These are phyloP conservation scores for Sporisorium exsertum DNA, from an alignment of 1,284 basidiomycete genomes.

Conservation along the genomic window DNA sequence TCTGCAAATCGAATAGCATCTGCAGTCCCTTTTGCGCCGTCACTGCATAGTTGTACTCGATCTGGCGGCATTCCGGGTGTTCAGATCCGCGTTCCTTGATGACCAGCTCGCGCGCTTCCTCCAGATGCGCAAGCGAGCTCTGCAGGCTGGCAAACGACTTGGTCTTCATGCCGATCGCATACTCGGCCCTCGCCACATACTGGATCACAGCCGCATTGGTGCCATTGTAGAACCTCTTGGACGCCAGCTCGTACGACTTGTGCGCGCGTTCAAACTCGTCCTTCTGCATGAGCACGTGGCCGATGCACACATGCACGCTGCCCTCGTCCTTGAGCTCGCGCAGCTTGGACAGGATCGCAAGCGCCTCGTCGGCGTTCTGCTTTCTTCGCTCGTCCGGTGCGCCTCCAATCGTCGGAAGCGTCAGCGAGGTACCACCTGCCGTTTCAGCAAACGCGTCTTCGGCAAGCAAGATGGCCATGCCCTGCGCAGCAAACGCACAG, in stretches of 20 bases:
- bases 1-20: constrained; percentile 63
- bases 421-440: constrained; percentile 34
- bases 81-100: constrained; percentile 35
- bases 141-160: constrained; percentile 54
- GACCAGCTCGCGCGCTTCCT: constrained; percentile 39
- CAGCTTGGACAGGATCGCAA: constrained; percentile 63
- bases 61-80: constrained; percentile 49
- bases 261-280: constrained; percentile 64
- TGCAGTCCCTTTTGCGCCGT: constrained; percentile 65
- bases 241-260: constrained; percentile 65
- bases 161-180: constrained; percentile 60
- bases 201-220: constrained; percentile 57
- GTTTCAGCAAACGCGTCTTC: constrained; percentile 64
- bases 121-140: constrained; percentile 55
- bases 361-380: constrained; percentile 61
- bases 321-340: constrained; percentile 66
- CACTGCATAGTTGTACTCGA: constrained; percentile 66
- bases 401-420: constrained; percentile 31
- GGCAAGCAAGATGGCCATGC: constrained; percentile 64
- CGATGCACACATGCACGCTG: constrained; percentile 67
- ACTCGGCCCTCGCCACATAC: constrained; percentile 64
- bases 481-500: constrained; percentile 67
- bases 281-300: constrained; percentile 67
- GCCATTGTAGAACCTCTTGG: constrained; percentile 47
- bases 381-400: constrained; percentile 53